phyloP scores from a whole-genome alignment of 371 early-diverging fungal species.

The Rhizomucor pusillus region DNA sequence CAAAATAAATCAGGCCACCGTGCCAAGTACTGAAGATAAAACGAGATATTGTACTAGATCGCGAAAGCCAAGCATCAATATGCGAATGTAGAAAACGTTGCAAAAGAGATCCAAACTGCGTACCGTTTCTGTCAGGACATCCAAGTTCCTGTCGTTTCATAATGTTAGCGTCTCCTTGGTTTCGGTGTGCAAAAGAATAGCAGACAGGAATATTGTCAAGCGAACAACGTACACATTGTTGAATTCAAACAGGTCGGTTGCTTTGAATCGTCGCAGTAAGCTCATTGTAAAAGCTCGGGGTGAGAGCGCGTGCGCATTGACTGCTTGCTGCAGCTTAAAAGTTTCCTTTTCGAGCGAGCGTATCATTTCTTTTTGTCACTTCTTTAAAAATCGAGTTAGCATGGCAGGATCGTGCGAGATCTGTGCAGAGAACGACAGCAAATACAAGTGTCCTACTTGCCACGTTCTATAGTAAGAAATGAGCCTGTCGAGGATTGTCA shows the following conservation, averaged over 20 bases:
- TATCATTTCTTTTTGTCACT: too few species aligned
- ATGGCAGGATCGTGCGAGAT: conserved; percentile 17
- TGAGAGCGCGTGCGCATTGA: not conserved
- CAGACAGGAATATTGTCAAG: not conserved
- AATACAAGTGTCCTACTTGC: conserved; percentile 45
- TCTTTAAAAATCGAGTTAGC: not conserved
- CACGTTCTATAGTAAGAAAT: conserved; percentile 31
- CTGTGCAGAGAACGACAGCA: conserved; percentile 26
- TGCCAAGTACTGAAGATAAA: conserved; percentile 91
- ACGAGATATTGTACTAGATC: conserved; percentile 90
- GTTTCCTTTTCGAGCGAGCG: not conserved
- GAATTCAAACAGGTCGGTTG: conserved; percentile 87
- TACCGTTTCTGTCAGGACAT: conserved; percentile 89
- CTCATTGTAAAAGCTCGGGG: conserved; percentile 24
- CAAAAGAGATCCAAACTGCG: conserved; percentile 1
- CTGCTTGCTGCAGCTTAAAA: not conserved
- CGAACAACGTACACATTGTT: conserved; percentile 73
- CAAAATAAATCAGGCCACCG: conserved; percentile 94
- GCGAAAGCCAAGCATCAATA: not conserved
- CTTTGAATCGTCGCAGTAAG: conserved; percentile 54
- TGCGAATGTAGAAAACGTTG: not conserved
- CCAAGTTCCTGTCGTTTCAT: conserved; percentile 66
- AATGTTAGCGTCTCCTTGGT: not conserved
- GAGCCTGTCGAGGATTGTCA: not conserved
- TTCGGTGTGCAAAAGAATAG: too few species aligned